These are phyloP conservation scores for Salvia splendens DNA, from an alignment of 257 asterid species.

Conservation along the genomic window DNA sequence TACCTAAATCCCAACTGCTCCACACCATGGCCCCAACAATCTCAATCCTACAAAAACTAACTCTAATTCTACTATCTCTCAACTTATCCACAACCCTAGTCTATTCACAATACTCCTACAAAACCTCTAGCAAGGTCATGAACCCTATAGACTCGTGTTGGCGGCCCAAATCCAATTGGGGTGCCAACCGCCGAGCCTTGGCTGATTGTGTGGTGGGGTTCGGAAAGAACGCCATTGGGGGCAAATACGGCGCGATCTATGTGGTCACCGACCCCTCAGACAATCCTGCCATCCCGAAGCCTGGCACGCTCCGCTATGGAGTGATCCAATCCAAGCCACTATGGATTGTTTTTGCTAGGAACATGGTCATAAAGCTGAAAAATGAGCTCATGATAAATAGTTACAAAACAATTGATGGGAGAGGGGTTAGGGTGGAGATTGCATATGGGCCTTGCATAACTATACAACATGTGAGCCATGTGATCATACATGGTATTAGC, in stretches of 20 bases:
- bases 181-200: constrained; percentile 54
- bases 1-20: constrained; percentile 11
- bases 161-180: constrained; percentile 71
- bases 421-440: constrained; percentile 82
- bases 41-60: constrained; percentile 30
- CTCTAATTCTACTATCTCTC: constrained; percentile 39
- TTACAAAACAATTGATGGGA: constrained; percentile 86
- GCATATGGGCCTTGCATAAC: constrained; percentile 89
- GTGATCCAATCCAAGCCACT: constrained; percentile 62
- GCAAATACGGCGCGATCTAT: constrained; percentile 57
- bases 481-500: constrained; percentile 73
- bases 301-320: constrained; percentile 80
- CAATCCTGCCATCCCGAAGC: constrained; percentile 53
- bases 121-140: constrained; percentile 34
- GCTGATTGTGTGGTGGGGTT: constrained; percentile 78
- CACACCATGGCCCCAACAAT: constrained; percentile 44
- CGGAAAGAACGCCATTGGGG: constrained; percentile 68
- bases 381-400: constrained; percentile 72
- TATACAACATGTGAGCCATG: constrained; percentile 51
- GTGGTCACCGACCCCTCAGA: constrained; percentile 66
- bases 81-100: constrained; percentile 27
- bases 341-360: constrained; percentile 64
- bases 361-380: constrained; percentile 61
- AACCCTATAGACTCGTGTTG: constrained; percentile 78
- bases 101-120: constrained; percentile 24